These are phyloP conservation scores for Knoxdaviesia proteae DNA, from an alignment of 2,329 filamentous ascomycete genomes.

Conservation along the genomic window DNA sequence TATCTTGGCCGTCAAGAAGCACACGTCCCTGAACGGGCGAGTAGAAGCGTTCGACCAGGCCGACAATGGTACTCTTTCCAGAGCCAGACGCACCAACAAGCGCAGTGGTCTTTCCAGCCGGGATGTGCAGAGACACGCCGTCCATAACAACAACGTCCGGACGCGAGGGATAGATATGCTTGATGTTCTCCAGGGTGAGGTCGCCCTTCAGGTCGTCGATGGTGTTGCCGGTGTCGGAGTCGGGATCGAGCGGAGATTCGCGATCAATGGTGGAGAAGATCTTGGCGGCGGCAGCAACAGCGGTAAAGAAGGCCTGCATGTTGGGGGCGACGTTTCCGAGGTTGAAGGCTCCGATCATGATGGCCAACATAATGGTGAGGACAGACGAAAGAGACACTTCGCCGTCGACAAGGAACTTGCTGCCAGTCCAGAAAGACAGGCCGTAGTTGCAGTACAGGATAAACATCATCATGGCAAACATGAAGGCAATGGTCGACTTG, in stretches of 20 bases:
- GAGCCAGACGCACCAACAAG: conserved; percentile 86
- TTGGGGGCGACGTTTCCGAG: conserved; percentile 77
- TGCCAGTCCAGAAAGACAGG: conserved; percentile 76
- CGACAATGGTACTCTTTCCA: conserved; percentile 87
- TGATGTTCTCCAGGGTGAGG: conserved; percentile 63
- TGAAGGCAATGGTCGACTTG: conserved; percentile 50
- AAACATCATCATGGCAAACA: conserved; percentile 70
- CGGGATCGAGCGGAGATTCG: conserved; percentile 61
- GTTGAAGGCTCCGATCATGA: conserved; percentile 85
- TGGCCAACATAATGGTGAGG: conserved; percentile 69
- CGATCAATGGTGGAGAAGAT: conserved; percentile 92
- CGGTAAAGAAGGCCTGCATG: conserved; percentile 66
- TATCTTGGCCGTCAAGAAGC: conserved; percentile 63
- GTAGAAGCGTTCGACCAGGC: conserved; percentile 86
- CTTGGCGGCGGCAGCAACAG: conserved; percentile 67
- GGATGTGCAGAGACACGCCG: conserved; percentile 57
- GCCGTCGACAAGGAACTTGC: conserved; percentile 46
- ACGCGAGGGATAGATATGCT: conserved; percentile 85
- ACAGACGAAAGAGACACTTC: conserved; percentile 48
- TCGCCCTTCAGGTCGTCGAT: conserved; percentile 54
- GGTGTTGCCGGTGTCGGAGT: conserved; percentile 45
- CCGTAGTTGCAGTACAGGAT: conserved; percentile 76
- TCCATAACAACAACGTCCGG: conserved; percentile 82
- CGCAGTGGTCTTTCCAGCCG: conserved; percentile 79
- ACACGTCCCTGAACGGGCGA: conserved; percentile 65